Percentiles rank a stretch among this genome's conserved stretches.
phyloP scores from a whole-genome alignment of 176 grass and related monocot species.

The Leersia perrieri region DNA sequence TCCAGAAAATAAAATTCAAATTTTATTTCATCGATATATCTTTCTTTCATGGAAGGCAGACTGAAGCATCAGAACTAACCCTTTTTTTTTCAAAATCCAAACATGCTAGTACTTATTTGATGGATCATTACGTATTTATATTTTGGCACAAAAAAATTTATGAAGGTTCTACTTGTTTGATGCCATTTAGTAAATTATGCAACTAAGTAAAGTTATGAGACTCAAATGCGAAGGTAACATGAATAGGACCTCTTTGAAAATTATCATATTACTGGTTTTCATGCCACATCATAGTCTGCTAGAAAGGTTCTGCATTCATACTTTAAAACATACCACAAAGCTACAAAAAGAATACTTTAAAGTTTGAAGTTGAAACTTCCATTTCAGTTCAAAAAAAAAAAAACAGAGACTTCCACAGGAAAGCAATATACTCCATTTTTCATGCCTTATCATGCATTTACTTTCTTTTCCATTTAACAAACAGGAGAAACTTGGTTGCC shows the following conservation, averaged over 20 bases:
- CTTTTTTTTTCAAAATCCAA: not conserved
- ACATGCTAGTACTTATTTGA: not conserved
- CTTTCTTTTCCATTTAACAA: conserved; percentile 7
- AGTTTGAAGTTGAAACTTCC: not conserved
- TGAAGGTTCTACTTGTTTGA: not conserved
- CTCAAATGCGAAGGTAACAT: not conserved
- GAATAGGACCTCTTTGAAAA: not conserved
- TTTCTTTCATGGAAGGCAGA: not conserved
- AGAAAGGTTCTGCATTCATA: conserved; percentile 18
- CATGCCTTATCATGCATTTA: not conserved
- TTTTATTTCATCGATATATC: conserved; percentile 1
- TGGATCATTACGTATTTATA: not conserved
- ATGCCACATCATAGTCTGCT: conserved; percentile 8
- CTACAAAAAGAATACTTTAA: not conserved
- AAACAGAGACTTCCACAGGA: not conserved
- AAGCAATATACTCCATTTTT: not conserved
- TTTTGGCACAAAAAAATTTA: not conserved
- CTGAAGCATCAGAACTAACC: not conserved
- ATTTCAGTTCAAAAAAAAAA: too few relatives aligned
- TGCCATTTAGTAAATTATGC: not conserved
- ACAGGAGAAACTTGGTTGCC: conserved; percentile 21
- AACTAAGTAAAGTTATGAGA: not conserved
- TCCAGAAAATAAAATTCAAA: conserved; percentile 6
- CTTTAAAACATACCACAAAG: not conserved
- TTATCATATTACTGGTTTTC: not conserved